These are phyloP conservation scores for Bonia amplexicaulis DNA, from an alignment of 176 grass and related monocot species.

Conservation along the genomic window DNA sequence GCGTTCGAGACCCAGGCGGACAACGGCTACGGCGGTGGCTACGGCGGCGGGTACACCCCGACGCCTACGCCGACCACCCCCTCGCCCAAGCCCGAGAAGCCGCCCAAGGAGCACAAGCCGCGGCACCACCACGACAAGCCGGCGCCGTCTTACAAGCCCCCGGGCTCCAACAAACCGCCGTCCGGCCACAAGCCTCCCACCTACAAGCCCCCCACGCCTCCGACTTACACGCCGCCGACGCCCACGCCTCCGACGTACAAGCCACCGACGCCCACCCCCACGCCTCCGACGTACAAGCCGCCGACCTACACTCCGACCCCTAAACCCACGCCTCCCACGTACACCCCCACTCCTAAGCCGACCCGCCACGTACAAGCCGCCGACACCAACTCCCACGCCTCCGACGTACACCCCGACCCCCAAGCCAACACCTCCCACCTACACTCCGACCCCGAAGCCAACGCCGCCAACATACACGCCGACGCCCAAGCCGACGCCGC, in stretches of 20 bases:
- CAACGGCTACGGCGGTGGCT: conserved; percentile 32
- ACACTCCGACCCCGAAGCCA: background rate
- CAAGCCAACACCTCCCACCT: background rate
- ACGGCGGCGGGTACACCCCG: conserved; percentile 34
- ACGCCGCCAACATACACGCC: background rate
- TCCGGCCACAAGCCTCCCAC: background rate
- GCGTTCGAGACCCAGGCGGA: conserved; percentile 40
- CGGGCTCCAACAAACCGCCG: background rate
- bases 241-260: background rate
- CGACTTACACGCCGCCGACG: background rate
- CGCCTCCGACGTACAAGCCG: background rate
- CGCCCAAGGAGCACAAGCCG: conserved; percentile 27
- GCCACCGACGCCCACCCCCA: background rate
- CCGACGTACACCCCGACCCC: background rate
- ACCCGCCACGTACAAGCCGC: background rate
- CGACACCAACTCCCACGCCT: background rate
- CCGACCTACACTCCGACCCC: background rate
- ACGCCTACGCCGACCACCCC: conserved; percentile 19
- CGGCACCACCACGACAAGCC: background rate
- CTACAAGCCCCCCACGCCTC: background rate
- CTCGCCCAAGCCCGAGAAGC: conserved; percentile 28
- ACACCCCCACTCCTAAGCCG: background rate
- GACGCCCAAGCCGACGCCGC: background rate
- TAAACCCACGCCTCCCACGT: background rate
- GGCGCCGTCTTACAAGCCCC: background rate